Percentiles rank a stretch among this genome's conserved stretches.
phyloP scores from a whole-genome alignment of 1,284 basidiomycete genomes.

The Salmacisia buchloeana region DNA sequence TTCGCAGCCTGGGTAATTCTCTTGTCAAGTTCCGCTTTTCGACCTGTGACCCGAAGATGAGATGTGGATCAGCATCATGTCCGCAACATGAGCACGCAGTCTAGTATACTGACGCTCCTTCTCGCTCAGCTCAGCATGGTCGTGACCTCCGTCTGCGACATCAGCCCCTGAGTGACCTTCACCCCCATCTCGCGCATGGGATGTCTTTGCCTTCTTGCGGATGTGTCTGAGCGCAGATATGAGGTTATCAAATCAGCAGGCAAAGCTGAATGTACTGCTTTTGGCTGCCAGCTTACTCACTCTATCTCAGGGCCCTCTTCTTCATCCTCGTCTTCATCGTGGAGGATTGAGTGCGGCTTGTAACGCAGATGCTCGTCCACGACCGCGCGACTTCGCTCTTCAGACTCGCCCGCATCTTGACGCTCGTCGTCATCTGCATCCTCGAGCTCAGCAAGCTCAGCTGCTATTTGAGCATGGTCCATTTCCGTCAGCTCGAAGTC shows the following conservation, averaged over 20 bases:
- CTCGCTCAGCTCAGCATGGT: background rate
- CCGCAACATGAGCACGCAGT: background rate
- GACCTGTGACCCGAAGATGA: constrained; percentile 48
- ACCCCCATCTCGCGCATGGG: background rate
- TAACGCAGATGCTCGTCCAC: too few species aligned
- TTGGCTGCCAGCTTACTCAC: background rate
- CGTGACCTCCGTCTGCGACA: background rate
- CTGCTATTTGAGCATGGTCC: background rate
- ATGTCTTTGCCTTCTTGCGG: background rate
- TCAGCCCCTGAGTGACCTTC: too few species aligned
- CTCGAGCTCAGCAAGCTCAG: background rate
- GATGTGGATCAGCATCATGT: background rate
- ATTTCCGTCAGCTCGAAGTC: background rate
- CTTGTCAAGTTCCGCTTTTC: constrained; percentile 63
- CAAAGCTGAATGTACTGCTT: background rate
- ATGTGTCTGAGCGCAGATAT: background rate
- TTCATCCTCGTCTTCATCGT: background rate
- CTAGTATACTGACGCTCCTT: constrained; percentile 3
- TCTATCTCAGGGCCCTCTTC: background rate
- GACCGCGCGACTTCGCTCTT: too few species aligned
- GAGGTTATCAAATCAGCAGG: background rate
- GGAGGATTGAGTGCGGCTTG: background rate
- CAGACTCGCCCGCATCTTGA: too few species aligned
- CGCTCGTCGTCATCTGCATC: background rate
- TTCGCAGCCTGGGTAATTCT: constrained; percentile 80